Base-by-base conservation (phyloP, 1,284 basidiomycete species). In the Rhodotorula sp. region DNA sequence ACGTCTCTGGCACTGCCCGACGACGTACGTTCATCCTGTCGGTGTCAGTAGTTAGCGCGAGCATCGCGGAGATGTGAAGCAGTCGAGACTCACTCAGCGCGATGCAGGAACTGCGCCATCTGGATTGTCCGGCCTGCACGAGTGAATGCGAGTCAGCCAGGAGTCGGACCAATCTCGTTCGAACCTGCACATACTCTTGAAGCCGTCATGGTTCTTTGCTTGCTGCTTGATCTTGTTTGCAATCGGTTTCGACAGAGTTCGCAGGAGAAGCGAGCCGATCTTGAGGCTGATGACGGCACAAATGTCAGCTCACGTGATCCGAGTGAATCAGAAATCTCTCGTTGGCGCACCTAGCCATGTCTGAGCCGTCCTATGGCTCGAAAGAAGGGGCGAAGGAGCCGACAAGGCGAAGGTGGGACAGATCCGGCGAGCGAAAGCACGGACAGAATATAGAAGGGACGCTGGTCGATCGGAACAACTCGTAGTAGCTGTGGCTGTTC, bases 181-280 rank as follows among this genome's bases (percentile, higher is more conserved):
- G 62, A 67, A 67, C 9, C 59, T 26, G 30, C 61, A 28, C 28
- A 57, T n/a, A 20, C 59, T 44, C 16, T 44, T 44, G 59, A 76
- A 76, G 20, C 62, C 56, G 26, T 70, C 70, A 28, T 76, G 71
- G 28, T 75, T 71, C 51, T 74, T 71, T 8, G 76, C 74, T 15
- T 71, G 69, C 34, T 72, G 64, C 54, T 77, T 77, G 61, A 77
- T 59, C 63, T 69, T 68, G 50, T 68, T 76, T 7, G 76, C 74
- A 40, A 77, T 73, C 11, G 76, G 76, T 44, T 77, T 77, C 9
- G 67, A 64, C 11, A 77, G 63, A 18, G 76, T 77, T 30, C 71
- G 70, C 30, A 76, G 72, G 20, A 71, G 26, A 22, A 73, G 53
- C 0, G 68, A 68, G 11, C 55, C 66, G 53, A 72, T 68, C 31